Percentiles rank a stretch among this genome's conserved stretches.
phyloP scores from a whole-genome alignment of 2,329 filamentous ascomycete species.

The Talaromyces sp. region DNA sequence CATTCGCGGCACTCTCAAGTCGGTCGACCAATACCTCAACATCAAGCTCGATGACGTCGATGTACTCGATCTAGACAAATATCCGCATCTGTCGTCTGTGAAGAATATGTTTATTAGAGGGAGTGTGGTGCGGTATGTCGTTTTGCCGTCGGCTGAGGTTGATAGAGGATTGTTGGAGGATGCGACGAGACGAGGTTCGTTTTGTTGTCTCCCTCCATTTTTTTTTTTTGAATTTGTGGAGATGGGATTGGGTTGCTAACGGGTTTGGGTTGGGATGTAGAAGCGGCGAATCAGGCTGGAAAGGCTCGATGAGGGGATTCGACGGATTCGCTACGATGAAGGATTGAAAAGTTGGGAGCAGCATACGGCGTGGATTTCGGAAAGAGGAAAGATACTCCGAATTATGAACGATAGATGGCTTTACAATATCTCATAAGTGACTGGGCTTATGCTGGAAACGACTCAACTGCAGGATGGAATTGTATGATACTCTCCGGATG shows the following conservation, averaged over 20 bases:
- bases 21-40: conserved; percentile 97
- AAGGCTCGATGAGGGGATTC: conserved; percentile 43
- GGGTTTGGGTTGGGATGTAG: conserved; percentile 30
- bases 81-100: conserved; percentile 85
- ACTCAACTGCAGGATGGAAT: background rate
- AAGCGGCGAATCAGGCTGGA: conserved; percentile 52
- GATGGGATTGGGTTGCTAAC: background rate
- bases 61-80: conserved; percentile 89
- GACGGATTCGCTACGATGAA: background rate
- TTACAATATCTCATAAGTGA: background rate
- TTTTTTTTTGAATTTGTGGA: conserved; percentile 3
- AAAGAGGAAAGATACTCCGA: background rate
- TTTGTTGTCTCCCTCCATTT: background rate
- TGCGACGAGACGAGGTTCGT: conserved; percentile 77
- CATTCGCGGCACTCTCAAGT: conserved; percentile 92
- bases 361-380: background rate
- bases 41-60: conserved; percentile 97
- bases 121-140: conserved; percentile 88
- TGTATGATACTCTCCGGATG: background rate
- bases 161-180: conserved; percentile 87
- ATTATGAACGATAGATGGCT: background rate
- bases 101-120: conserved; percentile 96
- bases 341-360: background rate
- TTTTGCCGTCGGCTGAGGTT: conserved; percentile 77
- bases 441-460: background rate